These are phyloP conservation scores for Cutaneotrichosporon mucoides DNA, from an alignment of 1,284 basidiomycete genomes.

Conservation along the genomic window DNA sequence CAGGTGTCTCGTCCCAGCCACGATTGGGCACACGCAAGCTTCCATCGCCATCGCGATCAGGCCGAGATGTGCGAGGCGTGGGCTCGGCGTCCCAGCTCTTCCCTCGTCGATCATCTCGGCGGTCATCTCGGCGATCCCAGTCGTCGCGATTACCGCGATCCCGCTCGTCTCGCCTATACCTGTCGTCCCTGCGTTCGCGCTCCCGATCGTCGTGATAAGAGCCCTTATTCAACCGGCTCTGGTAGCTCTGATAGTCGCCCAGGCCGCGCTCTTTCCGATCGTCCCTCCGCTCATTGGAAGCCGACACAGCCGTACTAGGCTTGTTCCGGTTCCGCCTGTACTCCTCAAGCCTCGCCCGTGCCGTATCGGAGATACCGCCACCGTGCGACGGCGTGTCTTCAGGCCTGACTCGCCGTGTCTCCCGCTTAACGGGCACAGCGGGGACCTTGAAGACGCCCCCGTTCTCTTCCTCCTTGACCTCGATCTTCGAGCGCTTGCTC, in stretches of 20 bases:
- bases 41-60: constrained; percentile 61
- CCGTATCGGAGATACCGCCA: constrained; percentile 74
- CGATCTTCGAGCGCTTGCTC: constrained; percentile 64
- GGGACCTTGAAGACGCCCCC: constrained; percentile 83
- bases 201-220: constrained; percentile 53
- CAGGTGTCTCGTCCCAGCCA: constrained; percentile 84
- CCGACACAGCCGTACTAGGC: constrained; percentile 30
- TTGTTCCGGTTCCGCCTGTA: constrained; percentile 64
- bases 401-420: constrained; percentile 65
- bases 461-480: constrained; percentile 50
- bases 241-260: constrained; percentile 47
- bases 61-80: constrained; percentile 64
- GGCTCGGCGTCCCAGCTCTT: constrained; percentile 48
- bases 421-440: constrained; percentile 56
- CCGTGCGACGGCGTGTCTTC: constrained; percentile 93
- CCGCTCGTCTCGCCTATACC: constrained; percentile 12
- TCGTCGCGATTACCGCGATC: constrained; percentile 11
- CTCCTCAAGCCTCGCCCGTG: constrained; percentile 69
- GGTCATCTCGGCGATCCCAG: constrained; percentile 15
- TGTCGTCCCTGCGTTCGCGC: too few species aligned
- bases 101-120: constrained; percentile 20
- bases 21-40: constrained; percentile 79
- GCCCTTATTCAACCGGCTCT: constrained; percentile 41
- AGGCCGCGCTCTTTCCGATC: constrained; percentile 28
- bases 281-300: constrained; percentile 18